Evolutionary conservation across 2,329 filamentous ascomycete species (phyloP), one percentile per base, ranked within the genome.

Genomic region (Epichloe bromicola): DNA sequence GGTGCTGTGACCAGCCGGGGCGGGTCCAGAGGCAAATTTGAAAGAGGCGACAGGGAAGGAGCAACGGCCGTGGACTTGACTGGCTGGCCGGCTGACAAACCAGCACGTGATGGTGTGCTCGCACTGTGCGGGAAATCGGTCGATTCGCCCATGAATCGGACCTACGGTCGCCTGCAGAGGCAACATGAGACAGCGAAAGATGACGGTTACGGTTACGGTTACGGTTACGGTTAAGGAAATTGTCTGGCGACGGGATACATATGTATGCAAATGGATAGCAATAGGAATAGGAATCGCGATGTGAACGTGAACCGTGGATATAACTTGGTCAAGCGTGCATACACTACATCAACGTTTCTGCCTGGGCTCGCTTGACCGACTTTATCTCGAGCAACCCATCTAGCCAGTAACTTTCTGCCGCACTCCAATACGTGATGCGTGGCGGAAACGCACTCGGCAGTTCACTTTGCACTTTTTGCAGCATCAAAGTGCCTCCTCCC

Each of bases 51-150:
- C 20, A 37, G 44, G 49, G 52, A 33, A 48, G 42, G 52, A 37
- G 30, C 34, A 47, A 47, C 47, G 19, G 51, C 43, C 42, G 47
- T 46, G 37, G 42, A 43, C 19, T 8, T 43, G 34, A 26, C 30
- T 51, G 42, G 42, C 38, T 51, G 38, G 37, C 43, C 49, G 34
- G 45, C 49, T 47, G 36, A 39, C 49, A 38, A 47, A 34, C 37
- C 20, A 15, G 37, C 44, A 34, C 36, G 19, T 37, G 12, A 37
- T 26, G 36, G 10, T 20, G 36, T 23, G 19, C 12, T 43, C 39
- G 40, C 49, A 54, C 52, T 49, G 52, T 54, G 46, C 33, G 49
- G 49, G 23, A 26, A 44, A 50, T 53, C 48, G 44, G 45, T 39
- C 45, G 48, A 48, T 45, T 33, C 23, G 40, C 51, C 30, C 37